phyloP scores from a whole-genome alignment of 345 rosid species.

The Lepidium africanum region DNA sequence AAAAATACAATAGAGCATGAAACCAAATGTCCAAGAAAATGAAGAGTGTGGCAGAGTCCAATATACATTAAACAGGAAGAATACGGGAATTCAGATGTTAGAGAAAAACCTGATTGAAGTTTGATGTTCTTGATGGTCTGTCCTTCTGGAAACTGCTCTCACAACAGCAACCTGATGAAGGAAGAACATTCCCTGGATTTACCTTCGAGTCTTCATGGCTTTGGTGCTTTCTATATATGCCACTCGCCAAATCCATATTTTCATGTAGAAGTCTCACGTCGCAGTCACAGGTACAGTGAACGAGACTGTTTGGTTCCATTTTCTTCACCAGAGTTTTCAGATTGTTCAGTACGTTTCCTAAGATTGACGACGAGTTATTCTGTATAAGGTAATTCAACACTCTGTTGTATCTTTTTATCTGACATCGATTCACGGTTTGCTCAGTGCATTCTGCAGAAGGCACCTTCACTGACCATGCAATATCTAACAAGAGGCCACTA shows the following conservation, averaged over 20 bases:
- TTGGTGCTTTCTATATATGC: constrained; percentile 25
- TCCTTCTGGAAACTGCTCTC: constrained; percentile 31
- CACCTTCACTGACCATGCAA: constrained; percentile 78
- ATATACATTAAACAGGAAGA: neutral
- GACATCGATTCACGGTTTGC: constrained; percentile 35
- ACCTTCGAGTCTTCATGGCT: constrained; percentile 11
- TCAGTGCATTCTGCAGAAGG: constrained; percentile 49
- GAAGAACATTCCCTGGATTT: constrained; percentile 14
- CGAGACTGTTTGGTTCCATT: constrained; percentile 21
- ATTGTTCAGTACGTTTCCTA: constrained; percentile 48
- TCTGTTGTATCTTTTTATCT: constrained; percentile 56
- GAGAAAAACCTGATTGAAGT: constrained; percentile 42
- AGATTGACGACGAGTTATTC: constrained; percentile 42
- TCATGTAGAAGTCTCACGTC: constrained; percentile 38
- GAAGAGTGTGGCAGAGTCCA: neutral
- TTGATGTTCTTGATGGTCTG: constrained; percentile 28
- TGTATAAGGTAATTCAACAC: constrained; percentile 52
- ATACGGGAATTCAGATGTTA: neutral
- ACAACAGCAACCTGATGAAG: constrained; percentile 22
- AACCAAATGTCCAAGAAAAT: neutral
- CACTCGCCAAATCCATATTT: constrained; percentile 40
- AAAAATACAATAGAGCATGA: neutral
- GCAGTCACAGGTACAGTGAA: constrained; percentile 29
- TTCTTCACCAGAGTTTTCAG: constrained; percentile 41
- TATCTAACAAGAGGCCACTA: constrained; percentile 65